Evolutionary conservation across 352 stramenopile genomes (phyloP).

Genomic region (Phytophthora cryptogea): DNA sequence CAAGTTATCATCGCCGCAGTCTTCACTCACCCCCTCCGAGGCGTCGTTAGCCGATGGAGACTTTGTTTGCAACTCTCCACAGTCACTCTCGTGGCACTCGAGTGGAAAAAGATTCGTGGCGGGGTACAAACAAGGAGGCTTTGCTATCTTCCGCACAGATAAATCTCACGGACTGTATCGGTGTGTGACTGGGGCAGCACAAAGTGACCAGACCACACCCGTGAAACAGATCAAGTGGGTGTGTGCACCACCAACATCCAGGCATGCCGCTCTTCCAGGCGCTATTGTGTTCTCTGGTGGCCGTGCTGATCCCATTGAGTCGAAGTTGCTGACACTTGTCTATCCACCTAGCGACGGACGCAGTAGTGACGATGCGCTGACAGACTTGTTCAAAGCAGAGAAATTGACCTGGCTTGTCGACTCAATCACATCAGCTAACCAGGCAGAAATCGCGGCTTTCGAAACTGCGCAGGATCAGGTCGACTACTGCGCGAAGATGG

Average conservation of each 20-base stretch:
- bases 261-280: slow-evolving; percentile 50
- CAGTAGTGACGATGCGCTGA: slow-evolving; percentile 54
- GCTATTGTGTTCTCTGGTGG: slow-evolving; percentile 59
- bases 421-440: slow-evolving; percentile 49
- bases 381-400: slow-evolving; percentile 58
- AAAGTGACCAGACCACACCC: slow-evolving; percentile 11
- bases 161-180: slow-evolving; percentile 58
- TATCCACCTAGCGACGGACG: slow-evolving; percentile 38
- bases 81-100: slow-evolving; percentile 74
- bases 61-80: slow-evolving; percentile 44
- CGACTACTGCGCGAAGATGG: slow-evolving; percentile 50
- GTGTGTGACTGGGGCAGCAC: neutral
- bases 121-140: slow-evolving; percentile 65
- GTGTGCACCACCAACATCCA: slow-evolving; percentile 60
- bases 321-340: slow-evolving; percentile 48
- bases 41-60: slow-evolving; percentile 18
- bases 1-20: slow-evolving; percentile 16
- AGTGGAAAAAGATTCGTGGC: slow-evolving; percentile 79
- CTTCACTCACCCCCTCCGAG: slow-evolving; percentile 16
- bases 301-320: slow-evolving; percentile 18
- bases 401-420: slow-evolving; percentile 57
- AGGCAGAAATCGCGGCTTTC: slow-evolving; percentile 58
- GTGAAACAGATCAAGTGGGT: slow-evolving; percentile 68
- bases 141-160: slow-evolving; percentile 63
- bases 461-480: slow-evolving; percentile 56